A percentile compares a stretch with the other conserved stretches of the same genome.
phyloP scores from a whole-genome alignment of 2,329 filamentous ascomycete genomes.

The Leptographium wingfieldii region DNA sequence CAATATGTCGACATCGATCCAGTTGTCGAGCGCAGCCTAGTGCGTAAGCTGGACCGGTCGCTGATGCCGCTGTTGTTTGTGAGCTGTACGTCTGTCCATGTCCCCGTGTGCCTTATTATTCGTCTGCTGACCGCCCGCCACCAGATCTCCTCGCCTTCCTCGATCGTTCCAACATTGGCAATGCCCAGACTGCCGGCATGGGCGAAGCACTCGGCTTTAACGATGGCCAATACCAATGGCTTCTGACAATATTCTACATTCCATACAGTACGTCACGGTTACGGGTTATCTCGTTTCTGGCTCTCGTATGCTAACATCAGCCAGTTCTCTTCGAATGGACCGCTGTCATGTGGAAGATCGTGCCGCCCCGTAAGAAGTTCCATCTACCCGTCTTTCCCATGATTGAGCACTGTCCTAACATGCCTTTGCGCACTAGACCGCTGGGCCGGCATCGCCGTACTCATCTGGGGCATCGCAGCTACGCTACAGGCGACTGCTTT shows the following conservation, averaged over 20 bases:
- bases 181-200: conserved; percentile 15
- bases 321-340: conserved; percentile 27
- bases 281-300: rapidly evolving
- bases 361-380: conserved; percentile 23
- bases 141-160: conserved; percentile 15
- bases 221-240: conserved; percentile 28
- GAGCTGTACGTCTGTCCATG: conserved; percentile 15
- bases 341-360: conserved; percentile 29
- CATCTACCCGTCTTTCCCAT: not conserved
- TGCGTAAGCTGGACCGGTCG: conserved; percentile 21
- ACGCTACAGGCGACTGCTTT: conserved; percentile 21
- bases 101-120: not conserved
- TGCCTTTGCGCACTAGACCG: conserved; percentile 11
- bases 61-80: conserved; percentile 20
- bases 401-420: not conserved
- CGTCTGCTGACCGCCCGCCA: not conserved
- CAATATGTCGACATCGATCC: conserved; percentile 15
- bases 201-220: conserved; percentile 22
- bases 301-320: not conserved
- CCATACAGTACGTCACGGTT: conserved; percentile 22
- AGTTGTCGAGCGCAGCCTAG: conserved; percentile 19
- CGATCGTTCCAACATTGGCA: conserved; percentile 17
- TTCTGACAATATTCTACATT: conserved; percentile 32
- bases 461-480: conserved; percentile 19
- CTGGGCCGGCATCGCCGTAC: conserved; percentile 16